Base-by-base conservation (phyloP, 257 asterid species). In the Solanum okadae region DNA sequence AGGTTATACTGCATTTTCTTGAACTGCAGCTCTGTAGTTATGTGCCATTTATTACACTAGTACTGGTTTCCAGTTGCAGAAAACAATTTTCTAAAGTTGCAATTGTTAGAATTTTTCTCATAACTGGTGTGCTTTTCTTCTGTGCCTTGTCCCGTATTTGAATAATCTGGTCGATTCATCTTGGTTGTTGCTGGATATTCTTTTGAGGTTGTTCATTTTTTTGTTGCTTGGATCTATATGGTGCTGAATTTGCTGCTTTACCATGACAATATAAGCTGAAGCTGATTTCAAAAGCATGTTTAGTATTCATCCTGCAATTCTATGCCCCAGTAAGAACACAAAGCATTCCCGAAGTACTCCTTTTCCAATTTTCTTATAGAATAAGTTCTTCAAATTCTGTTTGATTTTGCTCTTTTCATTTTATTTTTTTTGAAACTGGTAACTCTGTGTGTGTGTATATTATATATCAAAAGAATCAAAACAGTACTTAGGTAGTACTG, bases 1-100 rank as follows among this genome's bases (percentile, higher is more conserved):
- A 96, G 99, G 99, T 96, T 49, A 82, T 18, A 82, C 86, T 82
- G 44, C 85, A 82, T 29, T 31, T 46, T 82, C 68, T 46, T 82
- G 7, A 82, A 49, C 44, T 31, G 86, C 44, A 10, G 42, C 70
- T 46, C 42, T 49, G 86, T 49, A 29, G 40, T 82, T 82, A 49
- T 27, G 68, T 82, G 70, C 44, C 38, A 49, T 44, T 79, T 79
- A 79, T 79, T 44, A 79, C 38, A 46, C 59, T 79, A 49, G 31
- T 82, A 46, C 70, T 49, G 59, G 11, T 46, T 31, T 81, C 85
- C 40, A 29, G 18, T 46, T 81, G 86, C 38, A 81, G 68, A 49
- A 29, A 29, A 27, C 27, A 27, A 4, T 78, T n/a, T 40, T 78
- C n/a, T 42, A 16, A 25, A 42, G 7, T 79, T 61, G 16, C 35